Percentiles rank a stretch among this genome's conserved stretches.
Conservation (phyloP, 768 basidiomycete genomes). For the Sutorius australiensis region DNA sequence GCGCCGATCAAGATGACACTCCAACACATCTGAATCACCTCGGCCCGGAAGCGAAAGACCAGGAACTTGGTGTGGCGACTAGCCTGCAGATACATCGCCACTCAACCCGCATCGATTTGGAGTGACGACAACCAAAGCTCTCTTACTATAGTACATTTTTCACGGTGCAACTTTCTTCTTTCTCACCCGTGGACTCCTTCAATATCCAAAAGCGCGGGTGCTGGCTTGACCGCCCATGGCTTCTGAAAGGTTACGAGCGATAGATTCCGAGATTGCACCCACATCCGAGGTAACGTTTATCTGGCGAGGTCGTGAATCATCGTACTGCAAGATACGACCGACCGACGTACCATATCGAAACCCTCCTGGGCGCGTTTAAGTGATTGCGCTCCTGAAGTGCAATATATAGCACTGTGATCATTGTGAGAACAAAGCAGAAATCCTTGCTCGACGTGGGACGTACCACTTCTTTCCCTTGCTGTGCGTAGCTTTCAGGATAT, state of each 20-base stretch:
- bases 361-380: constrained; percentile 44
- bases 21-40: neutral
- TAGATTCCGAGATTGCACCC: constrained; percentile 41
- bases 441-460: constrained; percentile 1
- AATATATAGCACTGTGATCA: constrained; percentile 44
- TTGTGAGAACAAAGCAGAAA: neutral
- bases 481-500: constrained; percentile 48
- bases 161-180: neutral
- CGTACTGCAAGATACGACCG: neutral
- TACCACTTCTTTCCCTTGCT: constrained; percentile 63
- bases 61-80: neutral
- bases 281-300: constrained; percentile 48
- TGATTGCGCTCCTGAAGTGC: constrained; percentile 43
- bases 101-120: too few relatives aligned
- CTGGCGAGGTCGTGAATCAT: constrained; percentile 24
- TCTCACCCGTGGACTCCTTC: neutral
- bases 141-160: neutral
- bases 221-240: constrained; percentile 17
- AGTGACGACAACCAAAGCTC: neutral
- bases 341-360: constrained; percentile 45
- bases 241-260: constrained; percentile 20
- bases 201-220: constrained; percentile 9
- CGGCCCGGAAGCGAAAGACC: neutral
- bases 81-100: neutral
- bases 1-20: too few relatives aligned